phyloP scores from a whole-genome alignment of 2,329 filamentous ascomycete species.

The Leptographium lundbergii region DNA sequence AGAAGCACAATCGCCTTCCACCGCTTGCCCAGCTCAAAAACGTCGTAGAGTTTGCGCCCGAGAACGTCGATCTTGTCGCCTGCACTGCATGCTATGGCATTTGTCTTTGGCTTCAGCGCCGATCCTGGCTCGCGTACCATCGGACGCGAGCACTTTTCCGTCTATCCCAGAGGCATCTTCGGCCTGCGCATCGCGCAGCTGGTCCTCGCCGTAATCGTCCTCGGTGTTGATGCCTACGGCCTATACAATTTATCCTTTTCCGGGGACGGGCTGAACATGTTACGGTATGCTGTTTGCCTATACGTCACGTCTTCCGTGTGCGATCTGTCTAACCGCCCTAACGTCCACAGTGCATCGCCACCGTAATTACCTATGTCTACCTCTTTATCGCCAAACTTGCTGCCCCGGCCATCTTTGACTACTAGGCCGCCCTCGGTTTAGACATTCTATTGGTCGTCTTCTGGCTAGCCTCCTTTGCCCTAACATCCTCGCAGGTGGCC shows the following conservation, averaged over 20 bases:
- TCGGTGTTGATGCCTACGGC: constrained; percentile 35
- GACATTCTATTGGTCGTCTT: constrained; percentile 39
- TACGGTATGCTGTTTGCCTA: constrained; percentile 22
- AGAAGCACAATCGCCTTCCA: neutral
- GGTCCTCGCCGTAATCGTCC: constrained; percentile 28
- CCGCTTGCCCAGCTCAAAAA: neutral
- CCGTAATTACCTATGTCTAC: constrained; percentile 33
- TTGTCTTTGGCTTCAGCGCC: neutral
- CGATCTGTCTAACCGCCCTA: too few relatives aligned
- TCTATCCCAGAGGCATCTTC: constrained; percentile 30
- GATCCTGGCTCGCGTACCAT: constrained; percentile 18
- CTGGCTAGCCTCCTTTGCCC: constrained; percentile 34
- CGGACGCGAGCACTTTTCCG: constrained; percentile 33
- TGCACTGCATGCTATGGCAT: too few relatives aligned
- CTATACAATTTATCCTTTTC: constrained; percentile 21
- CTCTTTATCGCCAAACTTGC: constrained; percentile 29
- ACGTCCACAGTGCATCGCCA: constrained; percentile 24
- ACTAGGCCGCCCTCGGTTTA: constrained; percentile 37
- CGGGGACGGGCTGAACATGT: constrained; percentile 22
- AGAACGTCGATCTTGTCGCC: neutral
- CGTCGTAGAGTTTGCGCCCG: neutral
- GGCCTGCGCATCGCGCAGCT: constrained; percentile 32
- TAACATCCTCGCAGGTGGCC: constrained; percentile 25
- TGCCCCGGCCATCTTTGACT: constrained; percentile 33
- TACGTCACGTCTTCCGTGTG: neutral